A percentile compares a stretch with the other conserved stretches of the same genome.
phyloP scores from a whole-genome alignment of 805 yeast genomes.

The Torulaspora quercuum region DNA sequence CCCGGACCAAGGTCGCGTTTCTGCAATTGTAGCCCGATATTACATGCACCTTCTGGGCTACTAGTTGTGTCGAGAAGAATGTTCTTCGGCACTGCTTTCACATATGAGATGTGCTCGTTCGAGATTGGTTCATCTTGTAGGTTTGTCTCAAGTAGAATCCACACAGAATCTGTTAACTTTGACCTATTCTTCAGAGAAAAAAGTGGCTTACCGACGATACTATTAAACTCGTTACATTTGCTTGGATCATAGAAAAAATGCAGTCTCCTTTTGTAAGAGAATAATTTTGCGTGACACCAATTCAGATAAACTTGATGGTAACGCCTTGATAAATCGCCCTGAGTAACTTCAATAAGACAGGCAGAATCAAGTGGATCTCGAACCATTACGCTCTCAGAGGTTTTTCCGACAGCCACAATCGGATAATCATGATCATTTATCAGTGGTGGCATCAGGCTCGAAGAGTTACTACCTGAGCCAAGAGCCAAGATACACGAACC shows the following conservation, averaged over 20 bases:
- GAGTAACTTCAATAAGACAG: slow-evolving; percentile 7
- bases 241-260: slow-evolving; percentile 34
- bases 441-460: slow-evolving; percentile 37
- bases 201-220: slow-evolving; percentile 42
- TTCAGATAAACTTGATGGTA: slow-evolving; percentile 59
- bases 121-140: slow-evolving; percentile 25
- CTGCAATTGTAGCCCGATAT: slow-evolving; percentile 42
- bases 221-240: slow-evolving; percentile 17
- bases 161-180: slow-evolving; percentile 34
- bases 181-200: slow-evolving; percentile 40
- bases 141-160: slow-evolving; percentile 53
- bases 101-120: slow-evolving; percentile 16
- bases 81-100: slow-evolving; percentile 20
- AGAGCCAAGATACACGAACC: slow-evolving; percentile 49
- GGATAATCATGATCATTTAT: slow-evolving; percentile 70
- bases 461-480: slow-evolving; percentile 55
- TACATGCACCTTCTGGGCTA: slow-evolving; percentile 28
- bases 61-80: slow-evolving; percentile 13
- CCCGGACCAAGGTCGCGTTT: slow-evolving; percentile 22
- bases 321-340: slow-evolving; percentile 33
- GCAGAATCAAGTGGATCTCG: slow-evolving; percentile 43
- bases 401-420: slow-evolving; percentile 40
- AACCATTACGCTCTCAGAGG: slow-evolving; percentile 27
- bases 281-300: slow-evolving; percentile 50
- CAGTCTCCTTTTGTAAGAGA: slow-evolving; percentile 21